A percentile compares a stretch with the other conserved stretches of the same genome.
Evolutionary conservation across 2,329 filamentous ascomycete species (phyloP).

Genomic region (Sarocladium strictum): DNA sequence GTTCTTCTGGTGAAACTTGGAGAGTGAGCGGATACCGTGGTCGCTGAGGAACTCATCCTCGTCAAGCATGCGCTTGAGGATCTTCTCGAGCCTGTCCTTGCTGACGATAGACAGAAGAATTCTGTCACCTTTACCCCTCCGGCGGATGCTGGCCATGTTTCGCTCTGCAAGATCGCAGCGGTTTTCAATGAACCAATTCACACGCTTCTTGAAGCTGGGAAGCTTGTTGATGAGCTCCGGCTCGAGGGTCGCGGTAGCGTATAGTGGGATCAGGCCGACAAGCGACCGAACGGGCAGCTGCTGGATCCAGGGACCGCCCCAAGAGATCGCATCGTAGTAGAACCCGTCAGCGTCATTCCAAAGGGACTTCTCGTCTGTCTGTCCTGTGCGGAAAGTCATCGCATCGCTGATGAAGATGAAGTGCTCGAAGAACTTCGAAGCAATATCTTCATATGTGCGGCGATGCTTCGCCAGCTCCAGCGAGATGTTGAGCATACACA

Average conservation of each 20-base stretch:
- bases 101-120: conserved; percentile 86
- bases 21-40: conserved; percentile 86
- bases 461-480: conserved; percentile 93
- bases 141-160: conserved; percentile 90
- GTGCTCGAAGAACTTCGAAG: conserved; percentile 97
- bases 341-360: conserved; percentile 98
- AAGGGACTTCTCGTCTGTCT: conserved; percentile 70
- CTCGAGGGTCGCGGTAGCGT: conserved; percentile 85
- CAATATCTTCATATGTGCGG: conserved; percentile 92
- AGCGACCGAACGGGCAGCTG: conserved; percentile 88
- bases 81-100: conserved; percentile 85
- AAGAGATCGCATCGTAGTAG: conserved; percentile 98
- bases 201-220: conserved; percentile 84
- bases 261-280: conserved; percentile 89
- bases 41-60: conserved; percentile 89
- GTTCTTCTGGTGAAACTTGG: conserved; percentile 83
- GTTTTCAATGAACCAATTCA: conserved; percentile 93
- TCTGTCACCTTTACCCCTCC: conserved; percentile 83
- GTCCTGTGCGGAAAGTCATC: conserved; percentile 76
- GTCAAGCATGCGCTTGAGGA: conserved; percentile 86
- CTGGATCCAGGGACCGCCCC: conserved; percentile 88
- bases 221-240: conserved; percentile 90
- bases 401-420: conserved; percentile 97
- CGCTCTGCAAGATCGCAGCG: conserved; percentile 80
- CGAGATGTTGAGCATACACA: conserved; percentile 95